Evolutionary conservation across 2,329 filamentous ascomycete genomes (phyloP).

Genomic region (Cytospora mali): DNA sequence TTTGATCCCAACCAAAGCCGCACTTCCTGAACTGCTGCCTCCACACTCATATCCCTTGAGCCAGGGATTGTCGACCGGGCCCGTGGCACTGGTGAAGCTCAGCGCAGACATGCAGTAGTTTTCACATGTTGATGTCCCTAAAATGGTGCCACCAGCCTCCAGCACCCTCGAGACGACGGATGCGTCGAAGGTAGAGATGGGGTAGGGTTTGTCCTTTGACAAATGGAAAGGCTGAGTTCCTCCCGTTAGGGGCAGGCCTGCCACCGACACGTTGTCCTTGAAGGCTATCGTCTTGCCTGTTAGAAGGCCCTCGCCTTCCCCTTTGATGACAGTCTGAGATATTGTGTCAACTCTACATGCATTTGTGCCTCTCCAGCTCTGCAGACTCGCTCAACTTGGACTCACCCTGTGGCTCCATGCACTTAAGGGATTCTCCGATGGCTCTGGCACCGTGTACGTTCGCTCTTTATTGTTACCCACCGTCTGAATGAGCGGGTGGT

Average conservation of each 20-base stretch:
- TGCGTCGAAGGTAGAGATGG: constrained; percentile 28
- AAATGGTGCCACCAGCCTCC: constrained; percentile 28
- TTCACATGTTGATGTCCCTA: constrained; percentile 30
- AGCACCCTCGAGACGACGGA: constrained; percentile 28
- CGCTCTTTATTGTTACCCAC: constrained; percentile 1
- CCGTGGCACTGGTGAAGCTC: constrained; percentile 30
- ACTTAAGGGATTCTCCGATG: constrained; percentile 21
- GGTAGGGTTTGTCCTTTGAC: constrained; percentile 24
- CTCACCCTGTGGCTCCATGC: constrained; percentile 25
- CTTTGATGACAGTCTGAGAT: constrained; percentile 17
- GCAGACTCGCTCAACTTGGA: background rate
- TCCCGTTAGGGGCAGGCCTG: constrained; percentile 29
- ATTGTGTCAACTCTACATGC: background rate
- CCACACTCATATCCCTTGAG: constrained; percentile 28
- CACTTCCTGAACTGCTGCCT: constrained; percentile 39
- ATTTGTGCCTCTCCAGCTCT: background rate
- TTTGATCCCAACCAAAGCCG: constrained; percentile 36
- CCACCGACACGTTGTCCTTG: constrained; percentile 32
- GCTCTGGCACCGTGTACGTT: constrained; percentile 10
- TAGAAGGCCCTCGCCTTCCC: constrained; percentile 20
- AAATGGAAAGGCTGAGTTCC: constrained; percentile 29
- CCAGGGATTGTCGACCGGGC: constrained; percentile 30
- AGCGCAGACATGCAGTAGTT: constrained; percentile 30
- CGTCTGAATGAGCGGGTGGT: constrained; percentile 9
- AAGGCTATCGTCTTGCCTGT: constrained; percentile 28